These are phyloP conservation scores for Mallotus repandus DNA, from an alignment of 441 rosid genomes.

Conservation along the genomic window DNA sequence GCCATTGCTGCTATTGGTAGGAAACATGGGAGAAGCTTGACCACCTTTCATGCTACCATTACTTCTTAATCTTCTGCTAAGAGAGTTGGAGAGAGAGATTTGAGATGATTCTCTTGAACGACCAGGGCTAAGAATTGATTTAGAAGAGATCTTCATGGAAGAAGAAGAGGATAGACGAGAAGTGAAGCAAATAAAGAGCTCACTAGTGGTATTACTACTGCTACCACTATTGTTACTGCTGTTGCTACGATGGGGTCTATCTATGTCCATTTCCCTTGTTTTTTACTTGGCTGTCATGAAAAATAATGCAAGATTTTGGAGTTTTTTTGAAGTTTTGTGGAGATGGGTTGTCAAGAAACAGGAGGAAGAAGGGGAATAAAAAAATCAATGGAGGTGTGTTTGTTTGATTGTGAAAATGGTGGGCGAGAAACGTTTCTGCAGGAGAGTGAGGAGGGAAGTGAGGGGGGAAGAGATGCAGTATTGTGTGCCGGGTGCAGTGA, in stretches of 20 bases:
- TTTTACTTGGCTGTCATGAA: too few species aligned
- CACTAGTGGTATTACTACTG: slow-evolving; percentile 33
- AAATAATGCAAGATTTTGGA: too few species aligned
- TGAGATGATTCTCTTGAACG: slow-evolving; percentile 45
- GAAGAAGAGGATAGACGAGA: slow-evolving; percentile 76
- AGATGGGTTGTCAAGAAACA: too few species aligned
- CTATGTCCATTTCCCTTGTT: too few species aligned
- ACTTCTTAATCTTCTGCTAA: slow-evolving; percentile 62
- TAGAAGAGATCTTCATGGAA: slow-evolving; percentile 79
- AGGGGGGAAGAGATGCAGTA: slow-evolving; percentile 19
- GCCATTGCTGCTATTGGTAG: too few species aligned
- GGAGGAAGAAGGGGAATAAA: too few species aligned
- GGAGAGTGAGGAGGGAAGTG: not conserved
- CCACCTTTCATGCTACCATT: slow-evolving; percentile 78
- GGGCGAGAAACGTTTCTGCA: not conserved
- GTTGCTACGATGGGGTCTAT: slow-evolving; percentile 49
- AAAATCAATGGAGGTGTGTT: too few species aligned
- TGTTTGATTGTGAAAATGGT: too few species aligned
- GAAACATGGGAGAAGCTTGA: slow-evolving; percentile 4
- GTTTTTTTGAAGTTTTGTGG: too few species aligned
- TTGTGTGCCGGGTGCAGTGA: not conserved
- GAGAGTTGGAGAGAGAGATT: slow-evolving; percentile 74
- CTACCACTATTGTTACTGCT: slow-evolving; percentile 27
- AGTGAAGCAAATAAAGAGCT: slow-evolving; percentile 81
- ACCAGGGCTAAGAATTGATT: slow-evolving; percentile 73